Evolutionary conservation across 225 moss, liverwort and hornwort species (phyloP).

Genomic region (Lunularia cruciata): DNA sequence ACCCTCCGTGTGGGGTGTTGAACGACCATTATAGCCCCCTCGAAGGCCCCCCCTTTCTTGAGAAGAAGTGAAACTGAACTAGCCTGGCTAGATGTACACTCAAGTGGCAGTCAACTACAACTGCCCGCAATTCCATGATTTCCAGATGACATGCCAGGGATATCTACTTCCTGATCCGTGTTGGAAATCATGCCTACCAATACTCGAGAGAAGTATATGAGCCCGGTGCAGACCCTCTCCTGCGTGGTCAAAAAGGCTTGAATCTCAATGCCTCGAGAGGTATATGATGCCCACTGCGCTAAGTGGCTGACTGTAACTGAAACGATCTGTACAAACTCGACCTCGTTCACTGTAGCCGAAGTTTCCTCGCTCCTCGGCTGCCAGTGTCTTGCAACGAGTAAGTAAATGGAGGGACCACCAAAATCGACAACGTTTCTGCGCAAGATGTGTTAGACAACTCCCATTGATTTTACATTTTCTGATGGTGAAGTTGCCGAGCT

Average conservation of each 20-base stretch:
- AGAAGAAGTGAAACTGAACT: conserved; percentile 1
- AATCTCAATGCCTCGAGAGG: neutral
- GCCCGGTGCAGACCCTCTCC: neutral
- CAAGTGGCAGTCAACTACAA: neutral
- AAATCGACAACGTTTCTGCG: neutral
- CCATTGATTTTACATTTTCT: neutral
- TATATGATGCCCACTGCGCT: neutral
- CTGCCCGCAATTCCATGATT: neutral
- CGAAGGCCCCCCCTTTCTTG: neutral
- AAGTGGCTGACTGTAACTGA: neutral
- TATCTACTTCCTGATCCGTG: neutral
- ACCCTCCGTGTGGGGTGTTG: neutral
- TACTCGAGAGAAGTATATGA: conserved; percentile 5
- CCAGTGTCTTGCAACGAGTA: neutral
- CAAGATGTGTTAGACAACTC: neutral
- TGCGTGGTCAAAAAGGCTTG: conserved; percentile 11
- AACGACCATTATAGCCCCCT: neutral
- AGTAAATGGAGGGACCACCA: neutral
- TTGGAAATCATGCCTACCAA: neutral
- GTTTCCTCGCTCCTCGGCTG: neutral
- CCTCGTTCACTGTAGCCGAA: neutral
- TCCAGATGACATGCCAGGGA: neutral
- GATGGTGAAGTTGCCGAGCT: neutral
- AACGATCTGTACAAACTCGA: conserved; percentile 7
- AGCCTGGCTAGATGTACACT: conserved; percentile 18